These are phyloP conservation scores for Alternaria panax DNA, from an alignment of 2,329 filamentous ascomycete genomes.

Conservation along the genomic window DNA sequence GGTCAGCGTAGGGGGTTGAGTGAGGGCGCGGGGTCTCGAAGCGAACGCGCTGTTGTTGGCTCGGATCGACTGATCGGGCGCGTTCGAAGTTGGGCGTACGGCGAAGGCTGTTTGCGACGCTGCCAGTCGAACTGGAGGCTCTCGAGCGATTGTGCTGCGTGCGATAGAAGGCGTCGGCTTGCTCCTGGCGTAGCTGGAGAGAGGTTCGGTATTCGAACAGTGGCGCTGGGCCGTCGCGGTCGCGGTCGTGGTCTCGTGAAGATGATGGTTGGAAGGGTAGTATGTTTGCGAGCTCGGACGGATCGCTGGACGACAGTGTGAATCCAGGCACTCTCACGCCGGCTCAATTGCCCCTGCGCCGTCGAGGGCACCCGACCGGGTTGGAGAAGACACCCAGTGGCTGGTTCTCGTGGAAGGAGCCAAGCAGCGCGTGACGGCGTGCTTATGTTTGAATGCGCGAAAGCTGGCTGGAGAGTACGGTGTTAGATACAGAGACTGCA, in stretches of 20 bases:
- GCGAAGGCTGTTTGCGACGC: constrained; percentile 59
- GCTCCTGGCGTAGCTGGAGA: constrained; percentile 54
- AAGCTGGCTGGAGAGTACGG: constrained; percentile 29
- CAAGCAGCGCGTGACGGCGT: constrained; percentile 20
- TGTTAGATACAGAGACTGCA: constrained; percentile 32
- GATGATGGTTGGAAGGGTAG: constrained; percentile 28
- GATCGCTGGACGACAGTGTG: constrained; percentile 39
- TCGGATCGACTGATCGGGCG: constrained; percentile 55
- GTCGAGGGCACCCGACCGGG: constrained; percentile 32
- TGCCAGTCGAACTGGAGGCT: constrained; percentile 62
- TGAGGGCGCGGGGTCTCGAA: constrained; percentile 43
- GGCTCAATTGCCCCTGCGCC: constrained; percentile 26
- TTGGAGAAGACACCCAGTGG: constrained; percentile 25
- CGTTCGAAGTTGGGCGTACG: constrained; percentile 61
- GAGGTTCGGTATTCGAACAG: constrained; percentile 43
- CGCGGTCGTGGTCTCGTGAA: constrained; percentile 49
- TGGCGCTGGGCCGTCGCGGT: constrained; percentile 40
- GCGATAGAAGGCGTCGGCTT: constrained; percentile 46
- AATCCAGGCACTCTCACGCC: constrained; percentile 20
- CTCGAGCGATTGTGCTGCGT: constrained; percentile 52
- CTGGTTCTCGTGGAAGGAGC: constrained; percentile 16
- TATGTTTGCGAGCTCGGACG: constrained; percentile 40
- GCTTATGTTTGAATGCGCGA: constrained; percentile 29
- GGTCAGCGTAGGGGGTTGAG: constrained; percentile 47
- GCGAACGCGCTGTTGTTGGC: constrained; percentile 45